Percentiles rank a stretch among this genome's conserved stretches.
These are phyloP conservation scores for Alternaria sp. DNA, from an alignment of 2,329 filamentous ascomycete genomes.

Conservation along the genomic window DNA sequence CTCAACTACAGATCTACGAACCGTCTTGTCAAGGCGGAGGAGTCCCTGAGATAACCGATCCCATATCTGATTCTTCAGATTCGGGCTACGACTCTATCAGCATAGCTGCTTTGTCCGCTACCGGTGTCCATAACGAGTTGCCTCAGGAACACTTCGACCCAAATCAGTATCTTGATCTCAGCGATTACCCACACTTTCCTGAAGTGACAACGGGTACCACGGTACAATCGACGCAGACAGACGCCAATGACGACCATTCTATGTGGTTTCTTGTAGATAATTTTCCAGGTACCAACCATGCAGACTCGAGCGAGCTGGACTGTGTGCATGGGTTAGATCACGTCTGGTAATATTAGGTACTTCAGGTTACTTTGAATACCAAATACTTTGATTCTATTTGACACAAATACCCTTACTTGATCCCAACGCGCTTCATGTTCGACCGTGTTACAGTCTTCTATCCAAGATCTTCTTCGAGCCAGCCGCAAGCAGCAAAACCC, in stretches of 20 bases:
- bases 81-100: slow-evolving; percentile 33
- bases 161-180: neutral
- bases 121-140: neutral
- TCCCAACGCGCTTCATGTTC: too few species aligned
- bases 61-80: slow-evolving; percentile 24
- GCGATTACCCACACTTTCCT: neutral
- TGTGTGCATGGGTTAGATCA: neutral
- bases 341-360: neutral
- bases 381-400: neutral
- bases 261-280: neutral
- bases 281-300: neutral
- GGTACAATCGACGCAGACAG: neutral
- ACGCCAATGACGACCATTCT: neutral
- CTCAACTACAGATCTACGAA: neutral
- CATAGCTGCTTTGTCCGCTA: neutral
- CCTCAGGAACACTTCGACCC: neutral
- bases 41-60: neutral
- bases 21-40: neutral
- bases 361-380: neutral
- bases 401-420: too few species aligned
- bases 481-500: too few species aligned
- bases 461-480: too few species aligned
- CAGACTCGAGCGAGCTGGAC: neutral
- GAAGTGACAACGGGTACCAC: accelerated
- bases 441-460: too few species aligned